Evolutionary conservation across 108 stramenopile genomes (phyloP).

Genomic region (Cyclotella baltica): DNA sequence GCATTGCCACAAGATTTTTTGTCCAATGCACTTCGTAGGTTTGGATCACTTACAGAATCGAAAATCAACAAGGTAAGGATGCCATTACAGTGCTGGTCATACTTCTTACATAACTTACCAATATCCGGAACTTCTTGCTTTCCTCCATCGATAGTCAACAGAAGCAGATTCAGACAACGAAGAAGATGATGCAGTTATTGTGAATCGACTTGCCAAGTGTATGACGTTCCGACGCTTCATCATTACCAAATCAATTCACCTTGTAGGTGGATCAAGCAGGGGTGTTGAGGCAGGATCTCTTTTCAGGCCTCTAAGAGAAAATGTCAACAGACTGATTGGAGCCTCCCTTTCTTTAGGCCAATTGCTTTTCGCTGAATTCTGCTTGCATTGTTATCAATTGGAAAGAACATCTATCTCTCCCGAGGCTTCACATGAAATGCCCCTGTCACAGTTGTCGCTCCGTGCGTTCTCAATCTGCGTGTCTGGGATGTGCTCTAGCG

Average conservation of each 20-base stretch:
- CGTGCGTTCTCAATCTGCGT: conserved; percentile 41
- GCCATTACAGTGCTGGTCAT: not conserved
- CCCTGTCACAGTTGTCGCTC: conserved; percentile 45
- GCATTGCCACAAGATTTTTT: conserved; percentile 35
- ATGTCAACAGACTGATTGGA: conserved; percentile 21
- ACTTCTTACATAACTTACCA: not conserved
- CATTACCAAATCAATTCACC: conserved; percentile 35
- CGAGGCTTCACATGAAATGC: conserved; percentile 9
- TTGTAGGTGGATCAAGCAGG: conserved; percentile 20
- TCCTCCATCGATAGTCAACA: not conserved
- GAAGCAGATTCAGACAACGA: conserved; percentile 10
- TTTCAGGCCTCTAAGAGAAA: conserved; percentile 21
- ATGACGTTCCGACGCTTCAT: conserved; percentile 43
- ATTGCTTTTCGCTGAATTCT: conserved; percentile 48
- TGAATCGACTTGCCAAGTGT: conserved; percentile 23
- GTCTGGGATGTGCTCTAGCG: conserved; percentile 30
- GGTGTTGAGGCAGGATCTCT: conserved; percentile 28
- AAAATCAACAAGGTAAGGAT: conserved; percentile 20
- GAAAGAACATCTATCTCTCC: conserved; percentile 42
- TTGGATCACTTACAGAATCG: conserved; percentile 19
- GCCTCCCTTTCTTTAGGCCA: conserved; percentile 37
- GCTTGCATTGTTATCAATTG: conserved; percentile 39
- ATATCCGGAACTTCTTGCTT: not conserved
- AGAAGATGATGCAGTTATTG: conserved; percentile 5
- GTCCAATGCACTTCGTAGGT: conserved; percentile 23